A percentile compares a stretch with the other conserved stretches of the same genome.
Evolutionary conservation across 139 green algal genomes (phyloP).

Genomic region (Tetraselmis striata): DNA sequence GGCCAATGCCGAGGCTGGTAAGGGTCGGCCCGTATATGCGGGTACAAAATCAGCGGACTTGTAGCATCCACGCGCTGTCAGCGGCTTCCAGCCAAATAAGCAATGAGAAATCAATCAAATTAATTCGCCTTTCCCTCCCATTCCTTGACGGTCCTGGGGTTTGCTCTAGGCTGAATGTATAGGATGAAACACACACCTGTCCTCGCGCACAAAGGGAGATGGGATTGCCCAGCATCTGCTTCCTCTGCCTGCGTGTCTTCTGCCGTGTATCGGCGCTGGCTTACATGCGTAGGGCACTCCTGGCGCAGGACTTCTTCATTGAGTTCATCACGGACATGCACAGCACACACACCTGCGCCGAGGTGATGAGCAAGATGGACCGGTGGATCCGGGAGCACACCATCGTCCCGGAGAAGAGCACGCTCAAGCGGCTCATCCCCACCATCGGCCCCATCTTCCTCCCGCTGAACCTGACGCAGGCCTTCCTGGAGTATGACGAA

Average conservation of each 20-base stretch:
- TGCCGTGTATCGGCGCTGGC: too few relatives aligned
- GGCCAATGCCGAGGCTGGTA: too few relatives aligned
- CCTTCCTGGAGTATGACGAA: slow-evolving; percentile 80
- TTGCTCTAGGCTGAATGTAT: neutral
- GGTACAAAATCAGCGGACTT: neutral
- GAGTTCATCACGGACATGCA: slow-evolving; percentile 87
- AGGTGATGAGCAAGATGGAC: slow-evolving; percentile 85
- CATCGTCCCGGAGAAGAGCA: slow-evolving; percentile 47
- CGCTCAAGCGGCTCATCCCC: slow-evolving; percentile 73
- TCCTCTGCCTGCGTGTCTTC: too few relatives aligned
- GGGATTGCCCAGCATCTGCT: too few relatives aligned
- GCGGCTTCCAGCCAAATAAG: slow-evolving; percentile 1
- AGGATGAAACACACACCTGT: too few relatives aligned
- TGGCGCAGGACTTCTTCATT: slow-evolving; percentile 81
- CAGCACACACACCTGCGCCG: slow-evolving; percentile 79
- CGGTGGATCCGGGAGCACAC: slow-evolving; percentile 81
- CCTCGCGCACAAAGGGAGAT: too few relatives aligned
- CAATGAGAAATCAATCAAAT: too few relatives aligned
- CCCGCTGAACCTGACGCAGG: slow-evolving; percentile 53
- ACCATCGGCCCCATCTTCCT: slow-evolving; percentile 81
- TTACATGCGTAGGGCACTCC: too few relatives aligned
- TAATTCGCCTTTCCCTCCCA: too few relatives aligned
- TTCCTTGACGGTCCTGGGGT: too few relatives aligned
- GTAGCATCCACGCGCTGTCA: neutral
- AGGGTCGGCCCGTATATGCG: too few relatives aligned